Evolutionary conservation across 176 grass and related monocot genomes (phyloP).

Genomic region (Calamus simplicifolius): DNA sequence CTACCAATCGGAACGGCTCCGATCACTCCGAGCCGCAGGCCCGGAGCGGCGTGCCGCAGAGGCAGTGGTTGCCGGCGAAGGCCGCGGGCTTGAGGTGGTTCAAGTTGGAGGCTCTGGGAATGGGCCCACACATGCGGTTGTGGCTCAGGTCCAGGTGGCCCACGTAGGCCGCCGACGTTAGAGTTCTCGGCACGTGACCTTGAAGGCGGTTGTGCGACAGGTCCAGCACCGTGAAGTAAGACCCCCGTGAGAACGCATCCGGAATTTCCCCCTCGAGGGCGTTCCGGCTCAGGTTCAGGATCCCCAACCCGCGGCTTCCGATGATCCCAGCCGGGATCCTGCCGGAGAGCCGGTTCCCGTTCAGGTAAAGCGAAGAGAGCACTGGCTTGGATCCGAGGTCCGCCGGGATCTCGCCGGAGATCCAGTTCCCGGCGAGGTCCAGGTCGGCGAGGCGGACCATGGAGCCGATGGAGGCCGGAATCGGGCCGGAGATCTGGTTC

Average conservation of each 20-base stretch:
- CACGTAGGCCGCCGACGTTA: conserved; percentile 54
- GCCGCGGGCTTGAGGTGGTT: conserved; percentile 63
- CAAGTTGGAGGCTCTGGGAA: conserved; percentile 52
- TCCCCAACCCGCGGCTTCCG: conserved; percentile 49
- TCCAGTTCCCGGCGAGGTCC: conserved; percentile 62
- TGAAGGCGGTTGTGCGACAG: conserved; percentile 65
- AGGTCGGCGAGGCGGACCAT: conserved; percentile 68
- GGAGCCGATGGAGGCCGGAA: conserved; percentile 43
- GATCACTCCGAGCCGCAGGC: too few relatives aligned
- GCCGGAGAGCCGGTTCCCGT: conserved; percentile 48
- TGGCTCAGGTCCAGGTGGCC: conserved; percentile 90
- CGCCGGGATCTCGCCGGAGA: conserved; percentile 38
- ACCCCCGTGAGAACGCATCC: conserved; percentile 51
- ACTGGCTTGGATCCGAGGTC: conserved; percentile 30
- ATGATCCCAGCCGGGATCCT: conserved; percentile 44
- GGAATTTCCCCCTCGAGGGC: conserved; percentile 57
- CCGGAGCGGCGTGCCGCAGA: conserved; percentile 63
- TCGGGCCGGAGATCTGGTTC: conserved; percentile 47
- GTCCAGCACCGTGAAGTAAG: conserved; percentile 81
- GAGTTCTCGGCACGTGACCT: conserved; percentile 54
- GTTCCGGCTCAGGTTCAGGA: conserved; percentile 87
- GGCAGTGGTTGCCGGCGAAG: conserved; percentile 54
- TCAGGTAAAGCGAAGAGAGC: conserved; percentile 64
- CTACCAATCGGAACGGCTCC: too few relatives aligned
- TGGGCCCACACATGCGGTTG: conserved; percentile 68